Evolutionary conservation across 345 rosid genomes (phyloP).

Genomic region (Aquilaria malaccensis): DNA sequence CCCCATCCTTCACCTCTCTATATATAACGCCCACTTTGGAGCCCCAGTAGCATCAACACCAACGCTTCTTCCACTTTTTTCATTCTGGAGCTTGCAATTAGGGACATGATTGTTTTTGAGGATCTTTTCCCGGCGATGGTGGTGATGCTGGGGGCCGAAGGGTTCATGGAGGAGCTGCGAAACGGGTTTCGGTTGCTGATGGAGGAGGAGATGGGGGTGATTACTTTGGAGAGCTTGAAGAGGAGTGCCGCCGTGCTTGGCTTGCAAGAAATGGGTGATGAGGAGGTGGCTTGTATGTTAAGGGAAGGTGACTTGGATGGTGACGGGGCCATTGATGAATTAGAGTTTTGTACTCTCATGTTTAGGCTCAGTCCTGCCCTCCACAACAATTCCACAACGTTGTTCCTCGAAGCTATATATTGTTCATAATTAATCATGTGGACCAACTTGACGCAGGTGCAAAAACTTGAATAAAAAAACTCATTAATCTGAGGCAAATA

Average conservation of each 20-base stretch:
- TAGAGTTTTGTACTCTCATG: constrained; percentile 60
- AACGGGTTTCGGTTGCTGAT: constrained; percentile 48
- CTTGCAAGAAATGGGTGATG: constrained; percentile 37
- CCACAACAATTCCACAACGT: constrained; percentile 30
- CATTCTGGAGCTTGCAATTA: too few species aligned
- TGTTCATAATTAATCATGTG: too few species aligned
- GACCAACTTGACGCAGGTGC: too few species aligned
- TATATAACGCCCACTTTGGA: too few species aligned
- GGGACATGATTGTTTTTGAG: constrained; percentile 29
- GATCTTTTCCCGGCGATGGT: constrained; percentile 56
- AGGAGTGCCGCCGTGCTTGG: constrained; percentile 37
- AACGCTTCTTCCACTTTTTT: too few species aligned
- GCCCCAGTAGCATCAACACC: too few species aligned
- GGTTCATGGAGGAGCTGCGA: constrained; percentile 47
- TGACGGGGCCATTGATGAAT: constrained; percentile 40
- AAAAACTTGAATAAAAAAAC: too few species aligned
- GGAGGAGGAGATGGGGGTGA: constrained; percentile 38
- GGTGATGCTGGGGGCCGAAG: constrained; percentile 42
- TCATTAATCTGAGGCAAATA: too few species aligned
- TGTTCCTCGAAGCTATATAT: constrained; percentile 29
- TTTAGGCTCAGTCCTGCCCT: constrained; percentile 54
- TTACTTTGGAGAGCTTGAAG: constrained; percentile 50
- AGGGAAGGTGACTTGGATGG: constrained; percentile 56
- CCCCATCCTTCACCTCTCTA: too few species aligned
- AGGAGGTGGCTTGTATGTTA: constrained; percentile 41